Evolutionary conservation across 1,284 basidiomycete genomes (phyloP).

Genomic region (Ganoderma sinense): DNA sequence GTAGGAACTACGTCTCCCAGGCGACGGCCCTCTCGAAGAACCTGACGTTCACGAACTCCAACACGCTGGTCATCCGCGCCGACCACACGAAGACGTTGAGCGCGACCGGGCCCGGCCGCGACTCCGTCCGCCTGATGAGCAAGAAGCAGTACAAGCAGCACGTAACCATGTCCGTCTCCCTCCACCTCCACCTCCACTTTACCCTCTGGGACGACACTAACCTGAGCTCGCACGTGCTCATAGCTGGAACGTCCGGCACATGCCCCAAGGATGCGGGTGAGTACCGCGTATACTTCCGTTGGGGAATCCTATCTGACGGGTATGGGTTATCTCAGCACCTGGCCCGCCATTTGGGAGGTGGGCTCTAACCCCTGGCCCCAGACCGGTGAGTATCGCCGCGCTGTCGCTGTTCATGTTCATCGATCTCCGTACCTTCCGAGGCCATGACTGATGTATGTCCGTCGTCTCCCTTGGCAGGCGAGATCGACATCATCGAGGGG

Average conservation of each 20-base stretch:
- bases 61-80: conserved; percentile 51
- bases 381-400: conserved; percentile 28
- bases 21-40: conserved; percentile 41
- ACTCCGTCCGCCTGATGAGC: conserved; percentile 64
- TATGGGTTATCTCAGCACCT: conserved; percentile 35
- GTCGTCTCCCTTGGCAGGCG: conserved; percentile 46
- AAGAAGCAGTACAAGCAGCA: conserved; percentile 59
- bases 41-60: conserved; percentile 37
- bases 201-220: neutral
- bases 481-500: conserved; percentile 78
- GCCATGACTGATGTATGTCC: no score
- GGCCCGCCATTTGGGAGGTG: conserved; percentile 49
- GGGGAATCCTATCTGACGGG: neutral
- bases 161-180: conserved; percentile 58
- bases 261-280: conserved; percentile 73
- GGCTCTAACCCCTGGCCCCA: conserved; percentile 43
- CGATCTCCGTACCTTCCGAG: neutral
- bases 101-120: conserved; percentile 58
- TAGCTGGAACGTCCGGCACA: conserved; percentile 62
- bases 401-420: neutral
- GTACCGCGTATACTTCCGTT: conserved; percentile 31
- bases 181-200: neutral
- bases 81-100: conserved; percentile 56
- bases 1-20: conserved; percentile 44
- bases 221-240: neutral